Percentiles rank a stretch among this genome's conserved stretches.
Evolutionary conservation across 495 filamentous ascomycete species (phyloP).

Genomic region (Lasiosphaeria hispida): DNA sequence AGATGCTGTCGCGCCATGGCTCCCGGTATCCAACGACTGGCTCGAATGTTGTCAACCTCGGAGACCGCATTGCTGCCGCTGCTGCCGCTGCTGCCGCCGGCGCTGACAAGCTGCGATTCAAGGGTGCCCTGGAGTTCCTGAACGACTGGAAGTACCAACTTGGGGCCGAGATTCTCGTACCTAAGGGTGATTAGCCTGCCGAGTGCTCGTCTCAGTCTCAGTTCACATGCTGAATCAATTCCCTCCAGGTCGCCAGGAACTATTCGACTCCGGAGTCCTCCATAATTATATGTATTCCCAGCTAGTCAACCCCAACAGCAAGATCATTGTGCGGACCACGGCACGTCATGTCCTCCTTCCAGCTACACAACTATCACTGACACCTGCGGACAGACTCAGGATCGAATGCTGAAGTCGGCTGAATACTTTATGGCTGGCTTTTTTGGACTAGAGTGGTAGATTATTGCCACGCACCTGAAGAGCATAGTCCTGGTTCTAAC

Average conservation of each 20-base stretch:
- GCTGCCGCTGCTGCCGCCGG: conserved; percentile 49
- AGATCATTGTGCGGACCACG: conserved; percentile 61
- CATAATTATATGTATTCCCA: conserved; percentile 62
- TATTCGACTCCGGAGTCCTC: conserved; percentile 66
- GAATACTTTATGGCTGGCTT: conserved; percentile 72
- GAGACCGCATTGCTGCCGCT: conserved; percentile 57
- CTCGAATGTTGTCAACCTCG: conserved; percentile 54
- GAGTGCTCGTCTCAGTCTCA: neutral
- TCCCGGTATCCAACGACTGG: conserved; percentile 69
- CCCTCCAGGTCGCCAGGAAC: conserved; percentile 57
- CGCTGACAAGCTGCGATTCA: conserved; percentile 52
- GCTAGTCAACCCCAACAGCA: conserved; percentile 58
- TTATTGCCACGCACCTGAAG: neutral
- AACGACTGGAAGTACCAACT: conserved; percentile 67
- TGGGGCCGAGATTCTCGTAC: conserved; percentile 64
- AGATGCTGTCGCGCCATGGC: conserved; percentile 76
- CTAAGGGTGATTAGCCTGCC: conserved; percentile 35
- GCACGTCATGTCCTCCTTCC: conserved; percentile 37
- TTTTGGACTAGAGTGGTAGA: conserved; percentile 57
- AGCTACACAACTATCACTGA: conserved; percentile 25
- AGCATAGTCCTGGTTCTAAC: conserved; percentile 42
- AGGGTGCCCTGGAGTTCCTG: conserved; percentile 57
- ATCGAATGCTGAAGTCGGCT: conserved; percentile 72
- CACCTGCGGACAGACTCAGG: conserved; percentile 47
- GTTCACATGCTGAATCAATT: neutral